Evolutionary conservation across 371 early-diverging fungal species (phyloP).

Genomic region (Globomyces sp.): DNA sequence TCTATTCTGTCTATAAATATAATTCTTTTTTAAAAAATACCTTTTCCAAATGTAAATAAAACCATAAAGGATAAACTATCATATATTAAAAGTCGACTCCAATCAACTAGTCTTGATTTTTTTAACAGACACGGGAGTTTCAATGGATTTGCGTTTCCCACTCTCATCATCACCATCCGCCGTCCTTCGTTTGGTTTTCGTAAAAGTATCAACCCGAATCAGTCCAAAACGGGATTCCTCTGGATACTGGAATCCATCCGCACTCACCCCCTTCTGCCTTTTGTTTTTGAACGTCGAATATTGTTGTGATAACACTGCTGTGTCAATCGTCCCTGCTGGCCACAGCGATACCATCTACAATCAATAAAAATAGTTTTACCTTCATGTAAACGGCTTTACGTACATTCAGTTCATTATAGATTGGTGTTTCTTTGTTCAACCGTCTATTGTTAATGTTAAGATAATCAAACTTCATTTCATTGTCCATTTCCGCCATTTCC

Average conservation of each 20-base stretch:
- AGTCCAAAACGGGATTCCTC: conserved; percentile 4
- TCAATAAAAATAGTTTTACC: conserved; percentile 10
- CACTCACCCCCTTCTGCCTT: conserved; percentile 6
- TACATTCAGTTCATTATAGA: conserved; percentile 29
- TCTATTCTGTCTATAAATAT: too few relatives aligned
- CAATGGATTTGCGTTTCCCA: too few relatives aligned
- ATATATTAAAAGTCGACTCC: too few relatives aligned
- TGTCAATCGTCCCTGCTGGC: conserved; percentile 28
- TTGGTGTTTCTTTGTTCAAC: conserved; percentile 18
- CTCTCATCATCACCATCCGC: background rate
- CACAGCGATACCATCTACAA: conserved; percentile 26
- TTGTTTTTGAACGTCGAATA: conserved; percentile 14
- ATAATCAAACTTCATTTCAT: conserved; percentile 27
- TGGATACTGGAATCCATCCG: conserved; percentile 14
- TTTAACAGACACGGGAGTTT: too few relatives aligned
- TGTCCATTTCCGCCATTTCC: conserved; percentile 39
- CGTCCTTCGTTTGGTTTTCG: background rate
- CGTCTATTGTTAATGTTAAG: background rate
- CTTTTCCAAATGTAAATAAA: too few relatives aligned
- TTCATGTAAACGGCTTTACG: conserved; percentile 39
- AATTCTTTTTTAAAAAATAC: too few relatives aligned
- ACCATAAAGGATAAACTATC: too few relatives aligned
- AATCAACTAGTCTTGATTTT: too few relatives aligned
- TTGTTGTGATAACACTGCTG: conserved; percentile 7
- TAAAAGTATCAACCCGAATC: conserved; percentile 8